Evolutionary conservation across 129 eudicot species (phyloP).

Genomic region (sunflower (Helianthus annuus)): HanXRQr2.0-SUNRISE NC_035433.2:88283357-88283856

Average conservation of each 20-base stretch:
- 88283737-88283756: neutral
- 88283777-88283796: neutral
- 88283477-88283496: conserved; percentile 98
- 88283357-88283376: conserved; percentile 3
- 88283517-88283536: conserved; percentile 83
- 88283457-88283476: conserved; percentile 56
- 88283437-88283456: neutral
- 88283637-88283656: conserved; percentile 8
- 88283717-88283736: neutral
- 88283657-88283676: neutral
- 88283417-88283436: conserved; percentile 1
- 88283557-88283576: conserved; percentile 99
- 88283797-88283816: neutral
- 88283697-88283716: neutral
- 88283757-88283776: neutral
- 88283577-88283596: conserved; percentile 95
- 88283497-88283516: conserved; percentile 95
- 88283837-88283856: neutral
- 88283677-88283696: neutral
- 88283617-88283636: conserved; percentile 4
- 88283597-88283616: conserved; percentile 92
- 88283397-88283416: conserved; percentile 16
- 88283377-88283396: conserved; percentile 14
- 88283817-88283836: neutral
- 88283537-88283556: conserved; percentile 87